Percentiles rank a stretch among this genome's conserved stretches.
phyloP scores from a whole-genome alignment of 2,329 filamentous ascomycete species.

The Phyllosticta capitalensis region DNA sequence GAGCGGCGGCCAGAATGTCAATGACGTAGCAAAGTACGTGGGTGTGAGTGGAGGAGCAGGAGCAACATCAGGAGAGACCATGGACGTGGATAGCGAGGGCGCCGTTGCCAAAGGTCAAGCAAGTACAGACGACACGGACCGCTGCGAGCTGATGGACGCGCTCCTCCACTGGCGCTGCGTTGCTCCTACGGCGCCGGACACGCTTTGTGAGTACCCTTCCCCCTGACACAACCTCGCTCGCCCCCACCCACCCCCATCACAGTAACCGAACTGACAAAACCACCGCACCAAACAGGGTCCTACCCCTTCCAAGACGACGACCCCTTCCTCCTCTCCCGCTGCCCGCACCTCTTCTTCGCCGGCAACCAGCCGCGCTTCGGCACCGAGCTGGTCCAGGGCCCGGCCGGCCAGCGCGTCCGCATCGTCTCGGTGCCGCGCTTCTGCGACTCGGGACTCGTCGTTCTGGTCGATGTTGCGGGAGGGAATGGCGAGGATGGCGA shows the following conservation, averaged over 20 bases:
- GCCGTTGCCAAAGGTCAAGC: conserved; percentile 30
- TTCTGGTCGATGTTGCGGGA: conserved; percentile 78
- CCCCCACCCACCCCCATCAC: not conserved
- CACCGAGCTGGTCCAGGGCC: conserved; percentile 56
- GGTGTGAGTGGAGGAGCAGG: conserved; percentile 44
- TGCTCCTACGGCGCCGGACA: conserved; percentile 92
- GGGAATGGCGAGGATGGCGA: conserved; percentile 53
- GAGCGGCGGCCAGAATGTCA: conserved; percentile 83
- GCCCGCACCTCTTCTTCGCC: conserved; percentile 85
- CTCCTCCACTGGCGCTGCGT: conserved; percentile 87
- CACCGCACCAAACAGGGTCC: conserved; percentile 53
- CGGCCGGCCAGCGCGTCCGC: conserved; percentile 60
- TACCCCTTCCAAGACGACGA: conserved; percentile 95
- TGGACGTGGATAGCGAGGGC: conserved; percentile 61
- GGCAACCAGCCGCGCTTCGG: conserved; percentile 76
- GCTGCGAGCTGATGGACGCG: conserved; percentile 84
- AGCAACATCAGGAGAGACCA: conserved; percentile 40
- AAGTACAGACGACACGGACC: conserved; percentile 35
- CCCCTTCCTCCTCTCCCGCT: conserved; percentile 75
- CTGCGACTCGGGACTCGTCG: conserved; percentile 63
- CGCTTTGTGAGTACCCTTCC: conserved; percentile 58
- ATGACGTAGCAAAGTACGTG: conserved; percentile 89
- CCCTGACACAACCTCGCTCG: not conserved
- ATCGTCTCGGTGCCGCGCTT: conserved; percentile 82
- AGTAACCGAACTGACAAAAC: not conserved